These are phyloP conservation scores for Solidago caesia DNA, from an alignment of 129 eudicot genomes.

Conservation along the genomic window DNA sequence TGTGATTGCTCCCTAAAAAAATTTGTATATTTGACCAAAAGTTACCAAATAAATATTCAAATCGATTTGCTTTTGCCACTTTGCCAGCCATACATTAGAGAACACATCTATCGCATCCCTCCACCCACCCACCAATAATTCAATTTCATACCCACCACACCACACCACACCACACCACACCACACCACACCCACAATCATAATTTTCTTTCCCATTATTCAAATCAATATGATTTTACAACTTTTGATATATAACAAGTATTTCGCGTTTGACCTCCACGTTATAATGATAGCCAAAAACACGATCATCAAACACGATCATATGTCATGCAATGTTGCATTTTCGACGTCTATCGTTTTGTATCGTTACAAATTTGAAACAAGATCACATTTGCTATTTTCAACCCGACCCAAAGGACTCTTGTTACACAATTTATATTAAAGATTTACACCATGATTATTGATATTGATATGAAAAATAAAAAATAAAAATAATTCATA, in stretches of 20 bases:
- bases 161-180: not conserved
- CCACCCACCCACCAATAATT: constrained; percentile 22
- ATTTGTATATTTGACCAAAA: not conserved
- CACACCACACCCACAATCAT: constrained; percentile 20
- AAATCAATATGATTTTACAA: not conserved
- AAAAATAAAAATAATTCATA: too few species aligned
- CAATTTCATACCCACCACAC: constrained; percentile 32
- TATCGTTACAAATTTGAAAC: too few species aligned
- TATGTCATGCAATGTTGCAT: too few species aligned
- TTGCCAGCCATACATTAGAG: constrained; percentile 23
- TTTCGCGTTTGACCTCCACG: too few species aligned
- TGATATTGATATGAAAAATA: too few species aligned
- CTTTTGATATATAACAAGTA: too few species aligned
- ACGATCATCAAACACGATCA: too few species aligned
- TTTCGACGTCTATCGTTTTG: too few species aligned
- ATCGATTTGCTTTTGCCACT: not conserved
- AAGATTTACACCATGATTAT: not conserved
- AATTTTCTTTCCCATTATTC: not conserved
- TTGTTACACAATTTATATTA: too few species aligned
- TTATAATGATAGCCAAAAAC: too few species aligned
- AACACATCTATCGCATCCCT: constrained; percentile 24
- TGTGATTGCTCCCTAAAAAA: not conserved
- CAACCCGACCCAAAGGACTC: too few species aligned
- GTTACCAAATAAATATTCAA: not conserved
- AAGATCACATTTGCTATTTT: too few species aligned